Base-by-base conservation (phyloP, 176 grass and related monocot species). In the Paspalum notatum region DNA sequence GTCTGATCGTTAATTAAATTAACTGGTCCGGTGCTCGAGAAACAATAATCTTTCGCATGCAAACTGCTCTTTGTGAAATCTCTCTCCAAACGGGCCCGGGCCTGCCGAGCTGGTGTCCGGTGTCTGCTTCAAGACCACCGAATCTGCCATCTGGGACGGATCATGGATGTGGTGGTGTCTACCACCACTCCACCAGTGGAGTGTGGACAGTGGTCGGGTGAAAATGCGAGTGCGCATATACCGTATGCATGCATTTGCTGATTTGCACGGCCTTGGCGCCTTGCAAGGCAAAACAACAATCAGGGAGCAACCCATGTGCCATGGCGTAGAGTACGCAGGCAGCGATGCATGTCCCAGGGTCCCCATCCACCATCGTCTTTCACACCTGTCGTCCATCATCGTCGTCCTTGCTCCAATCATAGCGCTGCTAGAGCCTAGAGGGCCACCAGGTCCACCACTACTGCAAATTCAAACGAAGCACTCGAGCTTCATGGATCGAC, bases 261-360 rank as follows among this genome's bases (percentile, higher is more conserved):
- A 1, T 44, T 25, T 12, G 66, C 66, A 47, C 49, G 9, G 24
- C 38, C 45, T 24, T 37, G 64, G 79, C 38, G 39, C 43, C 27
- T 52, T 53, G 56, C 78, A 15, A 74, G 50, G 60, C 26, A 44
- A 20, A 70, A 12, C 68, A 70, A 12, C 61, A 26, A 72, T 32
- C 40, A 58, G 46, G 67, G 24, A 62, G 71, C 91, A 89, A 5
- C 50, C 87, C 91, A 85, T 93, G 91, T 93, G 91, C 17, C n/a
- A 26, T 87, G 59, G 78, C 70, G 44, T 84, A 62, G 74, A 76
- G 51, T 48, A 10, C 10, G 84, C 61, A 74, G 16, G 39, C 37
- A 47, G 68, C 41, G 16, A 47, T 69, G 66, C 66, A n/a, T 43
- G 52, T 43, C 61, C 44, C 42, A 21, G 87, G 71, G 75, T 46